Evolutionary conservation across 768 basidiomycete species (phyloP).

Genomic region (Asterophora lycoperdoides): DNA sequence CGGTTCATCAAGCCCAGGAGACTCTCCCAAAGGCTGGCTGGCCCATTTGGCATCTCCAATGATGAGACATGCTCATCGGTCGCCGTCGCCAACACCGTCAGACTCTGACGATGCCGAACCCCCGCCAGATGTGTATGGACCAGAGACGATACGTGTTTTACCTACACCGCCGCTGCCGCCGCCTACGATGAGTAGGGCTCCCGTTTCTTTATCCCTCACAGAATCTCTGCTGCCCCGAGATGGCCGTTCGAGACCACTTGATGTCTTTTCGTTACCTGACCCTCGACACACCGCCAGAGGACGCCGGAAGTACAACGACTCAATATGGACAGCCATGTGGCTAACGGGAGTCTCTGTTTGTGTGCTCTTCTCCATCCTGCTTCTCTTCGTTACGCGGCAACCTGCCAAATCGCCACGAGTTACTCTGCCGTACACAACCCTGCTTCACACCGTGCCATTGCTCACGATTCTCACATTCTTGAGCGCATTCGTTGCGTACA

Average conservation of each 20-base stretch:
- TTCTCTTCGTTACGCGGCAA: slow-evolving; percentile 55
- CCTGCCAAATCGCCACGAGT: slow-evolving; percentile 34
- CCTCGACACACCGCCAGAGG: slow-evolving; percentile 61
- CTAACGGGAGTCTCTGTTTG: slow-evolving; percentile 54
- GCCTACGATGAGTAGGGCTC: slow-evolving; percentile 29
- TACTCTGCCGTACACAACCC: slow-evolving; percentile 59
- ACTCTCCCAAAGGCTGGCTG: slow-evolving; percentile 58
- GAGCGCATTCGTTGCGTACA: slow-evolving; percentile 68
- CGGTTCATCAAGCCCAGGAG: slow-evolving; percentile 28
- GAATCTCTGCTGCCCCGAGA: slow-evolving; percentile 77
- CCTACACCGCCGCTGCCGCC: slow-evolving; percentile 41
- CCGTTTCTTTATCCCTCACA: slow-evolving; percentile 65
- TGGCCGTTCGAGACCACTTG: slow-evolving; percentile 55
- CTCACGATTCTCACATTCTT: slow-evolving; percentile 67
- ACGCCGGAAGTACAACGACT: slow-evolving; percentile 72
- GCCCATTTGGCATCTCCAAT: slow-evolving; percentile 73
- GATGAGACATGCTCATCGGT: slow-evolving; percentile 33
- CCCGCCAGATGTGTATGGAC: slow-evolving; percentile 39
- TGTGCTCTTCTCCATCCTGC: slow-evolving; percentile 58
- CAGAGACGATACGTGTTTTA: slow-evolving; percentile 25
- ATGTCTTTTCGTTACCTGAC: slow-evolving; percentile 76
- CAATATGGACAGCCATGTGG: slow-evolving; percentile 68
- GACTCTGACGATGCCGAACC: slow-evolving; percentile 38
- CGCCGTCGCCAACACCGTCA: slow-evolving; percentile 40
- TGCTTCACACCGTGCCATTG: slow-evolving; percentile 75